These are phyloP conservation scores for Eremothecium coryli DNA, from an alignment of 1,139 yeast species.

Conservation along the genomic window DNA sequence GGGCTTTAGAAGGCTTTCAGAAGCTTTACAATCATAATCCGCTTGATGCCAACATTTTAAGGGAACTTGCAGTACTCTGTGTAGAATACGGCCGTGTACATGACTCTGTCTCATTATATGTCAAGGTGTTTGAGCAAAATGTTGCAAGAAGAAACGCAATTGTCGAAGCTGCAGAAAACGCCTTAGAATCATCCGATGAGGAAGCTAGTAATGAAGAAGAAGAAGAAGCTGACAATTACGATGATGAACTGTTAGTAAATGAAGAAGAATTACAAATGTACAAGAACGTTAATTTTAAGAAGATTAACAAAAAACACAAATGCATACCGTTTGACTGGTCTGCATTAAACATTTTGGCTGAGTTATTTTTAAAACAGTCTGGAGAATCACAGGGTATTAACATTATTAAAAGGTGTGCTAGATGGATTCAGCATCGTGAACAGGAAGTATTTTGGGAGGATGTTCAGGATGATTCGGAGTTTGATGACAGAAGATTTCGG, in stretches of 20 bases:
- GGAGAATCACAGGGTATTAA: conserved; percentile 51
- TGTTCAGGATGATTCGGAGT: conserved; percentile 65
- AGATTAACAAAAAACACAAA: conserved; percentile 23
- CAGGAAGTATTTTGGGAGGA: conserved; percentile 82
- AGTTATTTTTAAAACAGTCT: conserved; percentile 60
- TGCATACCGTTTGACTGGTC: conserved; percentile 70
- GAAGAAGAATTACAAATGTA: conserved; percentile 22
- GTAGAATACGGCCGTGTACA: conserved; percentile 64
- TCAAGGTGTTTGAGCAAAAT: conserved; percentile 54
- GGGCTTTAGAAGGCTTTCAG: conserved; percentile 71
- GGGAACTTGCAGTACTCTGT: conserved; percentile 69
- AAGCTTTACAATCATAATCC: conserved; percentile 56
- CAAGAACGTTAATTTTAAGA: conserved; percentile 24
- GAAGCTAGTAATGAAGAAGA: conserved; percentile 14
- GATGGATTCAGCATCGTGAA: conserved; percentile 74
- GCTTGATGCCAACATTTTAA: conserved; percentile 48
- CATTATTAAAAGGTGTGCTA: conserved; percentile 57
- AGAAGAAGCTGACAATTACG: conserved; percentile 10
- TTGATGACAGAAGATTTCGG: conserved; percentile 56
- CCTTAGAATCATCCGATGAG: conserved; percentile 28
- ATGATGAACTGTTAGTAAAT: conserved; percentile 19
- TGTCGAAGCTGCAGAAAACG: conserved; percentile 26
- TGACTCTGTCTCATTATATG: conserved; percentile 75
- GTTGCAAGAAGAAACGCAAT: conserved; percentile 28
- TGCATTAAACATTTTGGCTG: conserved; percentile 73